Evolutionary conservation across 2,329 filamentous ascomycete species (phyloP), one percentile per base, ranked within the genome.

Genomic region (Calonectria multiphialidica): DNA sequence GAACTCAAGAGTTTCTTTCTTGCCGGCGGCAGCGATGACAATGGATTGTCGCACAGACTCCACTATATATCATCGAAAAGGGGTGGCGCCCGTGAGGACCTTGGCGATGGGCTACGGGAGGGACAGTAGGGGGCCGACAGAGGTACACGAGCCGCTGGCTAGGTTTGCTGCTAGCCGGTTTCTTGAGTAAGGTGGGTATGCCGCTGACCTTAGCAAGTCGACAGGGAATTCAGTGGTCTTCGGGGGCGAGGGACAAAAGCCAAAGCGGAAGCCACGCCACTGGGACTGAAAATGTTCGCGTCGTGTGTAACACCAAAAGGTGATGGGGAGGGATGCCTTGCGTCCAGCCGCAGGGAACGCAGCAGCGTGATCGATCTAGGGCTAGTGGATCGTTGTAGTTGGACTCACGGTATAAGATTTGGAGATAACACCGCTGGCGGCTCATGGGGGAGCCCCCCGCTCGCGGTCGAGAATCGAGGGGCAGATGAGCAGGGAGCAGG

Each of bases 401-500:
- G 55, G 69, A 66, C 68, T 72, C 66, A 70, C 68, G 44, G 59
- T 73, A 69, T 67, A 66, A 68, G 63, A 70, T 72, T 70, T 50
- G 72, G 66, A 75, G 74, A 77, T 74, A 74, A 78, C 73, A 71
- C 71, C 71, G 75, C 44, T 62, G 30, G 66, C 70, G 67, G 74
- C 75, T 61, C 66, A 45, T 62, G 55, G 47, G 62, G 69, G 47
- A 64, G 62, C 57, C 37, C 50, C 68, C 65, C 42, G 33, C 61
- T 42, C 47, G 45, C 53, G 59, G 42, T 53, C 55, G 33, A 71
- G 50, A 37, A 28, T 35, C 37, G 35, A 37, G 49, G 45, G 44
- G 50, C 28, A 59, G 45, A 44, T 50, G 42, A 45, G 28, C 61
- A 50, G 55, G 66, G 57, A 44, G 57, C 28, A 6, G 10, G 40